A percentile compares a stretch with the other conserved stretches of the same genome.
Conservation (phyloP, 805 yeast species). For the Saccharomycopsis microspora region DNA sequence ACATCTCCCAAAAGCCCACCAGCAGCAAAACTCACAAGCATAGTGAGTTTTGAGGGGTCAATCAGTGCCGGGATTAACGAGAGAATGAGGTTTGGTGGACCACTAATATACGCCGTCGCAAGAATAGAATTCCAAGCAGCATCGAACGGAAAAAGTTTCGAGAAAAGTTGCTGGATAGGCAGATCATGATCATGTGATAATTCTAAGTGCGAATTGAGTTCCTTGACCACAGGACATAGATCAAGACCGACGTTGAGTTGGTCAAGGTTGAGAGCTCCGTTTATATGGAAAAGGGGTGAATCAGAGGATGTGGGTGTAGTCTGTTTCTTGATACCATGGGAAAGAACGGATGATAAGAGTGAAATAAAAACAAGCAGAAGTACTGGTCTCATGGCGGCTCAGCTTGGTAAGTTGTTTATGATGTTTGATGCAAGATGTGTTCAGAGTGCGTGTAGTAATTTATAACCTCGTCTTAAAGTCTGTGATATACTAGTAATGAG, state of each 20-base stretch:
- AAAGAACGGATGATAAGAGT: neutral
- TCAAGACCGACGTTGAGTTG: conserved; percentile 22
- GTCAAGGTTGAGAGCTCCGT: conserved; percentile 34
- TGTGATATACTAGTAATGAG: too few species aligned
- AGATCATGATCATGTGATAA: conserved; percentile 18
- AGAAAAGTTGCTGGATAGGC: conserved; percentile 29
- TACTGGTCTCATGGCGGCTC: too few species aligned
- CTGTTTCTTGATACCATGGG: neutral
- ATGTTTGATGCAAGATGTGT: too few species aligned
- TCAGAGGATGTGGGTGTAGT: neutral
- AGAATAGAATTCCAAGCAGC: conserved; percentile 52
- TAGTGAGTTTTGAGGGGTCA: conserved; percentile 35
- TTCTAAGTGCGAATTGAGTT: conserved; percentile 24
- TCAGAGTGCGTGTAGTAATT: too few species aligned
- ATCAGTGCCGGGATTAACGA: conserved; percentile 47
- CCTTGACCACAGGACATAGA: conserved; percentile 29
- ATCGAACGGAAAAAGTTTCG: conserved; percentile 38
- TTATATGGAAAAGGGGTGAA: conserved; percentile 22
- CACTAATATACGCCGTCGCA: conserved; percentile 54
- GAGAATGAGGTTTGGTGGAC: conserved; percentile 50
- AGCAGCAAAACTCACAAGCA: conserved; percentile 59
- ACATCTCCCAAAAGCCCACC: conserved; percentile 73
- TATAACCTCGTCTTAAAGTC: too few species aligned
- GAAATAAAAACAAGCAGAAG: neutral
- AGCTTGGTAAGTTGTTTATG: too few species aligned